Conservation (phyloP, 2,329 filamentous ascomycete genomes). For the Colletotrichum tabaci region DNA sequence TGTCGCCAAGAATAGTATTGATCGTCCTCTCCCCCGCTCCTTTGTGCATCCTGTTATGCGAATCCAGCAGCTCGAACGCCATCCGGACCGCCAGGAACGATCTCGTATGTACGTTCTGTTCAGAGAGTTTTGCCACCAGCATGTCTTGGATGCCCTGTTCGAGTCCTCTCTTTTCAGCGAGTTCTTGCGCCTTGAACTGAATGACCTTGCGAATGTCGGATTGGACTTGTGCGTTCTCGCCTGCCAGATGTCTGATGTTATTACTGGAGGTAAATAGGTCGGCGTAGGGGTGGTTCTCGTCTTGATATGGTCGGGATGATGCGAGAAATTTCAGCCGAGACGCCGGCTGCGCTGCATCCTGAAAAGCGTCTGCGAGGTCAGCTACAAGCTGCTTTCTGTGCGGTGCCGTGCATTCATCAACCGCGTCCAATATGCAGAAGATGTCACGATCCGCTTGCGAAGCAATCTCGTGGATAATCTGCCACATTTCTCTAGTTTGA, state of each 20-base stretch:
- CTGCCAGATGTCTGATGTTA: neutral
- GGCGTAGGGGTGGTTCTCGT: neutral
- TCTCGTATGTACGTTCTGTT: conserved; percentile 2
- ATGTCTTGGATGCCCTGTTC: neutral
- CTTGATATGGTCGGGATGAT: neutral
- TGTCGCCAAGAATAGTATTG: neutral
- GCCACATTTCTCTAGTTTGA: neutral
- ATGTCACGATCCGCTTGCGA: neutral
- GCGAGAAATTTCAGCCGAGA: neutral
- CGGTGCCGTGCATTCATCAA: neutral
- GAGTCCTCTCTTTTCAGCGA: neutral
- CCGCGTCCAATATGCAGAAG: neutral
- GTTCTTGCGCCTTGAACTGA: conserved; percentile 2
- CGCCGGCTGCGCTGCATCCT: neutral
- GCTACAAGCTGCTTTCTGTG: neutral
- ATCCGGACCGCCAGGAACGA: conserved; percentile 19
- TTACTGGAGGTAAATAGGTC: neutral
- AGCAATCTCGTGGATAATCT: neutral
- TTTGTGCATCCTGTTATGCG: neutral
- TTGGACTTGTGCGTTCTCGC: conserved; percentile 17
- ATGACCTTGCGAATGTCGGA: conserved; percentile 26
- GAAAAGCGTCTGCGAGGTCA: neutral
- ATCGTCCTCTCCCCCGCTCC: neutral
- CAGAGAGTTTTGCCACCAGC: neutral
- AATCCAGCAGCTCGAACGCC: conserved; percentile 12